A percentile compares a stretch with the other conserved stretches of the same genome.
phyloP scores from a whole-genome alignment of 257 asterid genomes.

The Cruciata laevipes region DNA sequence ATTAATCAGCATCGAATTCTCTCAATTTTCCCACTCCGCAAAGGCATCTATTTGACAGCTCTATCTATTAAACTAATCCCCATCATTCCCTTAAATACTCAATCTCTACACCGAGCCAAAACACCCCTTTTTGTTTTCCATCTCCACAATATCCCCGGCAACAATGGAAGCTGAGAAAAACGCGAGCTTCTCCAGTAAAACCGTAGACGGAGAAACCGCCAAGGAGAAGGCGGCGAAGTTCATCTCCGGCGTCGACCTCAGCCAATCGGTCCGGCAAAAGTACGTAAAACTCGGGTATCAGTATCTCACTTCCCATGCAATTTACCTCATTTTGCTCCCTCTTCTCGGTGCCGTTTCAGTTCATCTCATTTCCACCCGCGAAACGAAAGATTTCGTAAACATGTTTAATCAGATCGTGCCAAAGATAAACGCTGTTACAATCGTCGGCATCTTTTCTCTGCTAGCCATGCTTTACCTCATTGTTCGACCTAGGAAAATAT shows the following conservation, averaged over 20 bases:
- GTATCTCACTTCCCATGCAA: not conserved
- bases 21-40: not conserved
- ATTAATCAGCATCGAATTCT: not conserved
- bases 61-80: not conserved
- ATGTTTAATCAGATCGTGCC: not conserved
- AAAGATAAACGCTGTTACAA: not conserved
- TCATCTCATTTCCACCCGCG: slow-evolving; percentile 9
- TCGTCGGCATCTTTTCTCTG: not conserved
- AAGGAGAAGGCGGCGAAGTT: not conserved
- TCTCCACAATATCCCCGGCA: not conserved
- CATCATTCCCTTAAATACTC: not conserved
- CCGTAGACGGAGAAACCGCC: not conserved
- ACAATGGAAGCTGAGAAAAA: not conserved
- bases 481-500: slow-evolving; percentile 1
- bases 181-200: not conserved
- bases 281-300: slow-evolving; percentile 16
- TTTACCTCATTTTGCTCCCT: slow-evolving; percentile 10
- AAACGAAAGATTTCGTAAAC: not conserved
- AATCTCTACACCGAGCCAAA: not conserved
- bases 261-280: slow-evolving; percentile 3
- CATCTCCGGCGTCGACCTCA: slow-evolving; percentile 6
- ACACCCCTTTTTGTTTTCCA: not conserved
- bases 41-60: not conserved
- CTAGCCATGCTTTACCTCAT: slow-evolving; percentile 5
- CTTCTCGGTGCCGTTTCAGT: slow-evolving; percentile 1